These are phyloP conservation scores for Nitzschia inconspicua DNA, from an alignment of 108 stramenopile species.

Conservation along the genomic window DNA sequence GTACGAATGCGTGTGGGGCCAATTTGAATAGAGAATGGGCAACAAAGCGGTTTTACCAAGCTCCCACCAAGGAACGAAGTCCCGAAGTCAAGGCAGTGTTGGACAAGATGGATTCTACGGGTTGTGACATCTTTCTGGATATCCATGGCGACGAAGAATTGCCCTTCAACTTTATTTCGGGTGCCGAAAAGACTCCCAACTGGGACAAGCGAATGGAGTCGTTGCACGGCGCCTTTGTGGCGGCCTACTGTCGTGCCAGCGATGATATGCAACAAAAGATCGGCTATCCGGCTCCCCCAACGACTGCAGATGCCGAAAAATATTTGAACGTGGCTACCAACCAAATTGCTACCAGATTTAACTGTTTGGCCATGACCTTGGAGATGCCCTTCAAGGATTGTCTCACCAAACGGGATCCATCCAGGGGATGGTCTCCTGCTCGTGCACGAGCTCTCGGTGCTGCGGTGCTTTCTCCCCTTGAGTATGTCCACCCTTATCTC, in stretches of 20 bases:
- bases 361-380: constrained; percentile 76
- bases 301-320: constrained; percentile 30
- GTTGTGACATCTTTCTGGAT: constrained; percentile 84
- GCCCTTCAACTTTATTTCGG: constrained; percentile 79
- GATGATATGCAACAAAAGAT: constrained; percentile 74
- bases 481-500: constrained; percentile 66
- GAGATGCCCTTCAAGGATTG: constrained; percentile 92
- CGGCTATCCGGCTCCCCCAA: constrained; percentile 61
- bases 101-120: constrained; percentile 75
- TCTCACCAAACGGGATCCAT: constrained; percentile 50
- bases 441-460: constrained; percentile 63
- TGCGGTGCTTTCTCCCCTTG: constrained; percentile 56
- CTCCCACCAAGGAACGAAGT: constrained; percentile 71
- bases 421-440: constrained; percentile 58
- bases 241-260: constrained; percentile 63
- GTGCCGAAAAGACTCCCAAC: constrained; percentile 62
- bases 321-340: constrained; percentile 82
- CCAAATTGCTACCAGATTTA: constrained; percentile 70
- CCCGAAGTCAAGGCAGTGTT: constrained; percentile 83
- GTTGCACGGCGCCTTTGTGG: constrained; percentile 80
- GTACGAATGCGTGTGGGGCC: constrained; percentile 76
- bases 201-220: constrained; percentile 66
- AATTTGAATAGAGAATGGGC: constrained; percentile 91
- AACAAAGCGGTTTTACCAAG: constrained; percentile 61
- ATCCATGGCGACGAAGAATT: constrained; percentile 89